Conservation (phyloP, 768 basidiomycete species). For the Amanita subjunquillea region DNA sequence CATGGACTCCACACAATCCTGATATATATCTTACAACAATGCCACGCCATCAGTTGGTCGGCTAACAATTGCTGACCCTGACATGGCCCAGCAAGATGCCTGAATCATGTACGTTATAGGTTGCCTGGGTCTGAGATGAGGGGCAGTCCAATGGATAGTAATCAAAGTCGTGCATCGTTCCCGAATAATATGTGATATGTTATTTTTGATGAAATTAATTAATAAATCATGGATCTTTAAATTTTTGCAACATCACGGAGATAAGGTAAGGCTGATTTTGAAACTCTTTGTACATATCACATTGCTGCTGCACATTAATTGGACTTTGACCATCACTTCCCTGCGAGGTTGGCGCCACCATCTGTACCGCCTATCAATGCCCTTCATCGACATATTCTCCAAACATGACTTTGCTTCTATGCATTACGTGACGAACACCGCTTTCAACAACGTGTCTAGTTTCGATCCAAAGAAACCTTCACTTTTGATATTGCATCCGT, state of each 20-base stretch:
- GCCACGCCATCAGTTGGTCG: background rate
- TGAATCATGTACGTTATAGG: too few relatives aligned
- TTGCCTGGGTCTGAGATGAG: too few relatives aligned
- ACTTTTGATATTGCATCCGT: conserved; percentile 57
- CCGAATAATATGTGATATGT: background rate
- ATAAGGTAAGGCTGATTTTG: background rate
- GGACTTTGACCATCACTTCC: background rate
- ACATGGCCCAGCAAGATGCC: background rate
- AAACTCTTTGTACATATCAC: background rate
- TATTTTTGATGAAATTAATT: background rate
- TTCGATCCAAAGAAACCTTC: conserved; percentile 61
- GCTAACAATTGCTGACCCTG: background rate
- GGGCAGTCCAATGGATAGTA: too few relatives aligned
- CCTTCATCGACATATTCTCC: conserved; percentile 56
- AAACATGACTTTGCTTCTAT: conserved; percentile 59
- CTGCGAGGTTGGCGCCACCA: too few relatives aligned
- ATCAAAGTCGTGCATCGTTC: background rate
- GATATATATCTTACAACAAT: background rate
- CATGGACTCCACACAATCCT: background rate
- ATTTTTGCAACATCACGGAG: background rate
- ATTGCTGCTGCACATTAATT: background rate
- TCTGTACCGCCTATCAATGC: conserved; percentile 30
- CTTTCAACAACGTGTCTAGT: conserved; percentile 46
- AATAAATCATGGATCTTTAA: background rate
- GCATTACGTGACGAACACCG: conserved; percentile 61